Conservation (phyloP, 441 rosid genomes). For the Euphorbia celastroides region DNA sequence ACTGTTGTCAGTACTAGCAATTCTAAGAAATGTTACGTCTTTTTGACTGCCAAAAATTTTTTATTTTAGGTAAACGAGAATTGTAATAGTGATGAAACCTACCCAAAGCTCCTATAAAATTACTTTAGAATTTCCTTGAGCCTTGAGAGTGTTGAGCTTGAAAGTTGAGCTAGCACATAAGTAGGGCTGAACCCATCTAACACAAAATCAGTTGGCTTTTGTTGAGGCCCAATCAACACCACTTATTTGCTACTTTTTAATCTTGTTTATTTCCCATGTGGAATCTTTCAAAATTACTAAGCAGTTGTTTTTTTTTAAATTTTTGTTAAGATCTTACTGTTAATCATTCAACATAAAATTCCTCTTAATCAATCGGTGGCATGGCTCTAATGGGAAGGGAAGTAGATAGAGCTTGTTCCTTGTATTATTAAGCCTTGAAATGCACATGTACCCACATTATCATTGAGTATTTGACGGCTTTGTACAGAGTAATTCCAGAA, state of each 20-base stretch:
- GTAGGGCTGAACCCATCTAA: no score
- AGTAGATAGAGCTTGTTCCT: neutral
- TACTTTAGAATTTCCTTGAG: no score
- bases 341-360: neutral
- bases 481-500: constrained; percentile 92
- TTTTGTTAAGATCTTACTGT: neutral
- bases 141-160: no score
- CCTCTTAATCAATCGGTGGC: neutral
- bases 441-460: neutral
- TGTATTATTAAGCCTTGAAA: neutral
- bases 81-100: neutral
- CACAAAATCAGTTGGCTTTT: no score
- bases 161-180: no score
- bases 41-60: neutral
- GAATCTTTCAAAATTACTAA: neutral
- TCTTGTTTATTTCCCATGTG: no score
- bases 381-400: neutral
- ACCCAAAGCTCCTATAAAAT: neutral
- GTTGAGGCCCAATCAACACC: no score
- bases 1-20: neutral
- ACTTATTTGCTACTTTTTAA: no score
- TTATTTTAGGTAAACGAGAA: neutral
- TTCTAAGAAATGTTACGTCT: neutral
- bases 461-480: constrained; percentile 12
- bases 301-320: neutral